These are phyloP conservation scores for Spergularia marina DNA, from an alignment of 148 eudicot species.

Conservation along the genomic window DNA sequence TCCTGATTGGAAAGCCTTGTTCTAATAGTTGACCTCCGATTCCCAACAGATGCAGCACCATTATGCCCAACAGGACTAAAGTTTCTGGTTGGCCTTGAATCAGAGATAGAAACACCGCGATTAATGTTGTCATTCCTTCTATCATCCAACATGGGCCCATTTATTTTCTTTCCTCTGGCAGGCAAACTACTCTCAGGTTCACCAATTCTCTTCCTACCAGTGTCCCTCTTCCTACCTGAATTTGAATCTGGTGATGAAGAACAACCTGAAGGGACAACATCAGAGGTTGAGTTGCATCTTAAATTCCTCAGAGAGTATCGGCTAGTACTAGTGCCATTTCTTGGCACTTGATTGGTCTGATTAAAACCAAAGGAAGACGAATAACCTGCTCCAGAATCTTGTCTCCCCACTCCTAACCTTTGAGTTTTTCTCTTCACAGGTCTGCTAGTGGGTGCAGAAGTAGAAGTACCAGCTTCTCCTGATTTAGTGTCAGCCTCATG, in stretches of 20 bases:
- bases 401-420: conserved; percentile 41
- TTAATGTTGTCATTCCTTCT: conserved; percentile 29
- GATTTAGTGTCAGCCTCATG: conserved; percentile 22
- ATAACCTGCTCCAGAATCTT: conserved; percentile 33
- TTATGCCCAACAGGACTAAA: conserved; percentile 29
- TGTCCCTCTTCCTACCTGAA: conserved; percentile 39
- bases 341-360: conserved; percentile 29
- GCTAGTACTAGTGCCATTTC: conserved; percentile 37
- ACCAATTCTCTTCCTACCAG: conserved; percentile 54
- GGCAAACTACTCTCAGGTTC: conserved; percentile 62
- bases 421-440: conserved; percentile 36
- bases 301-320: conserved; percentile 44
- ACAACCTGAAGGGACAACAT: conserved; percentile 46
- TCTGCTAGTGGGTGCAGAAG: conserved; percentile 36
- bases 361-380: conserved; percentile 37
- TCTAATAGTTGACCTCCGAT: conserved; percentile 39
- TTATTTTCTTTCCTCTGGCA: conserved; percentile 52
- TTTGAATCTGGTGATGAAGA: conserved; percentile 53
- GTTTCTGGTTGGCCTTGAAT: conserved; percentile 42
- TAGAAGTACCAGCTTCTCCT: conserved; percentile 41
- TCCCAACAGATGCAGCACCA: conserved; percentile 31
- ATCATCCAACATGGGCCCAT: conserved; percentile 32
- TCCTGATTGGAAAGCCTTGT: conserved; percentile 39
- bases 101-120: conserved; percentile 53
- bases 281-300: conserved; percentile 56